A percentile compares a stretch with the other conserved stretches of the same genome.
These are phyloP conservation scores for Hura crepitans DNA, from an alignment of 441 rosid genomes.

Conservation along the genomic window DNA sequence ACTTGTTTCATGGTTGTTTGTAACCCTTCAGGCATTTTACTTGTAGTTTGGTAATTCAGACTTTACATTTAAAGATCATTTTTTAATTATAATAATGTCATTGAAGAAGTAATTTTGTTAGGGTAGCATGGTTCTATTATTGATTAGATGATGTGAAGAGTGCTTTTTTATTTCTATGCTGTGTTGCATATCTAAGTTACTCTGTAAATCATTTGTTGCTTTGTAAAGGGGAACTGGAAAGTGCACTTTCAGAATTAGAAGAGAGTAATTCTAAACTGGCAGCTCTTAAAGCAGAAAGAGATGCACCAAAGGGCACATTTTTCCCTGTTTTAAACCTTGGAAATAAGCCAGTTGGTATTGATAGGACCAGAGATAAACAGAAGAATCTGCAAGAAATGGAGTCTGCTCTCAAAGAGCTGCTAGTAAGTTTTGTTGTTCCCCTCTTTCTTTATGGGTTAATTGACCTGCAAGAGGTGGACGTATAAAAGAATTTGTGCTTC, in stretches of 20 bases:
- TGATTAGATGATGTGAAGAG: neutral
- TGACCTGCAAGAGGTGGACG: slow-evolving; percentile 19
- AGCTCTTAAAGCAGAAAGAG: slow-evolving; percentile 76
- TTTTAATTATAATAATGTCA: neutral
- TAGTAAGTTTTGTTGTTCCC: slow-evolving; percentile 42
- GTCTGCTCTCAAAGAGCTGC: too few relatives aligned
- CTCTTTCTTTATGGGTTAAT: slow-evolving; percentile 23
- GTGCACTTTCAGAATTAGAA: slow-evolving; percentile 56
- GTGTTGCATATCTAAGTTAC: slow-evolving; percentile 12
- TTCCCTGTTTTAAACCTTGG: slow-evolving; percentile 71
- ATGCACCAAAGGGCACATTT: slow-evolving; percentile 72
- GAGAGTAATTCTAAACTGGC: slow-evolving; percentile 64
- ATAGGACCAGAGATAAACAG: slow-evolving; percentile 64
- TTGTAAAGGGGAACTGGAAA: slow-evolving; percentile 72
- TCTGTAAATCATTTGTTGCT: slow-evolving; percentile 19
- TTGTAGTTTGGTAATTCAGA: too few relatives aligned
- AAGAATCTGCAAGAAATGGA: slow-evolving; percentile 61
- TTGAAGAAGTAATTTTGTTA: neutral
- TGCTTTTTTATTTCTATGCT: neutral
- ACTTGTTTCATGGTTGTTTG: too few relatives aligned
- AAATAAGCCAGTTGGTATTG: slow-evolving; percentile 55
- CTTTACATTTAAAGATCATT: too few relatives aligned
- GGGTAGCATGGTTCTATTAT: neutral
- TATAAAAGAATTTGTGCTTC: slow-evolving; percentile 30
- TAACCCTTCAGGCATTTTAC: too few relatives aligned